phyloP scores from a whole-genome alignment of 768 basidiomycete genomes.

The Suillus occidentalis region DNA sequence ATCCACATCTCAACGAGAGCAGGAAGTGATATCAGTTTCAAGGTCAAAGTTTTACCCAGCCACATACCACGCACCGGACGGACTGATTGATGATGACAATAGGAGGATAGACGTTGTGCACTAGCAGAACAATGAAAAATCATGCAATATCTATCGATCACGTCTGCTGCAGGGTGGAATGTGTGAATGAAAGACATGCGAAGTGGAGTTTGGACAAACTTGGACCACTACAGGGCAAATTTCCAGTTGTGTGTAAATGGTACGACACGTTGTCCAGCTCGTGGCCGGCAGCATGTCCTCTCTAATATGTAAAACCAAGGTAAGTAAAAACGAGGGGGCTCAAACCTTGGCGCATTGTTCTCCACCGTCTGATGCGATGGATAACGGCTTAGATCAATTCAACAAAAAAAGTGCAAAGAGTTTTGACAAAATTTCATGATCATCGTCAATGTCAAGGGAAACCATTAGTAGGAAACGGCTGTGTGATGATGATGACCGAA shows the following conservation, averaged over 20 bases:
- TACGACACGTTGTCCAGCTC: background rate
- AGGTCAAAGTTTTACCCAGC: too few species aligned
- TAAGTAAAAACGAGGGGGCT: background rate
- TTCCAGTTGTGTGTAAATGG: background rate
- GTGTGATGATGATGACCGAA: background rate
- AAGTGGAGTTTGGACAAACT: slow-evolving; percentile 1
- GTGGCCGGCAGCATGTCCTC: background rate
- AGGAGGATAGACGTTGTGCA: background rate
- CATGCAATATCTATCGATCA: background rate
- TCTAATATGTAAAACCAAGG: slow-evolving; percentile 5
- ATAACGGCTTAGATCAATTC: background rate
- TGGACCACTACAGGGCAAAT: background rate
- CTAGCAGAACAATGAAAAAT: background rate
- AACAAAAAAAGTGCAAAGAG: background rate
- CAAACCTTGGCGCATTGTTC: background rate
- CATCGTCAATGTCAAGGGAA: background rate
- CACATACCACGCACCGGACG: background rate
- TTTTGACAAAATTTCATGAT: background rate
- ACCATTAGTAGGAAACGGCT: slow-evolving; percentile 4
- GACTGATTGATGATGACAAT: background rate
- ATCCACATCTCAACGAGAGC: background rate
- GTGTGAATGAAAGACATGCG: background rate
- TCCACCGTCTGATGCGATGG: background rate
- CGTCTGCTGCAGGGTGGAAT: background rate
- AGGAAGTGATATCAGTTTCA: background rate